Evolutionary conservation across 495 filamentous ascomycete genomes (phyloP), one percentile per base, ranked within the genome.

Genomic region (Immersiella caudata): DNA sequence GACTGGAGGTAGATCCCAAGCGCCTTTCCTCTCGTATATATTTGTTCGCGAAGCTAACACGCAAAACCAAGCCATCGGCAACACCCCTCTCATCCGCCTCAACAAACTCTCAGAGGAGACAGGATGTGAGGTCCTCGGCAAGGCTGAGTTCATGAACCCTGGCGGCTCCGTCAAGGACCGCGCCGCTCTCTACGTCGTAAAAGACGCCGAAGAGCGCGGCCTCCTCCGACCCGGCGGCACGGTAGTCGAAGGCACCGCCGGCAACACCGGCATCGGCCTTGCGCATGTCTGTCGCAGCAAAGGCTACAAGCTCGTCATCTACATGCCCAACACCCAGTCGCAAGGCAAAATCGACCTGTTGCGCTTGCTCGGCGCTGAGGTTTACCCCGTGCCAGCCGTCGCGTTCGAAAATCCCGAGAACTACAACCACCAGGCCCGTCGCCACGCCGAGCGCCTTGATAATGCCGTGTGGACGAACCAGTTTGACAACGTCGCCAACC

Each of bases 391-490:
- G 1, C 95, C 95, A 9, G 95, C 94, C 1, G 95, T 97, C 6
- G 88, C 95, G n/a, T 97, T 92, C 76, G 95, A 97, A 64, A 91
- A 97, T 82, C 93, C 94, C 22, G 81, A 93, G 54, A 99, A 99
- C 80, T 99, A 97, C 82, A 98, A 99, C 80, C 94, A 97, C 79
- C 93, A 97, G 82, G 95, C 95, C 12, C 84, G 85, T 54, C 84
- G 95, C 14, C 93, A 97, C 78, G 95, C 95, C 40, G 93, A 96
- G 79, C 78, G 82, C 0, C 77, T 93, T 55, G 89, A 91, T 1
- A 97, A 97, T 79, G 93, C 95, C 7, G 93, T 97, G 1, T 99
- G 95, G 95, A 99, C 95, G 27, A 95, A 99, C 80, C 95, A 99
- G 78, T 99, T 99, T 81, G 95, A 99, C 75, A 99, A 99, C 81